Evolutionary conservation across 805 yeast genomes (phyloP), one percentile per base, ranked within the genome.

Genomic region (Starmerella etchellsii): DNA sequence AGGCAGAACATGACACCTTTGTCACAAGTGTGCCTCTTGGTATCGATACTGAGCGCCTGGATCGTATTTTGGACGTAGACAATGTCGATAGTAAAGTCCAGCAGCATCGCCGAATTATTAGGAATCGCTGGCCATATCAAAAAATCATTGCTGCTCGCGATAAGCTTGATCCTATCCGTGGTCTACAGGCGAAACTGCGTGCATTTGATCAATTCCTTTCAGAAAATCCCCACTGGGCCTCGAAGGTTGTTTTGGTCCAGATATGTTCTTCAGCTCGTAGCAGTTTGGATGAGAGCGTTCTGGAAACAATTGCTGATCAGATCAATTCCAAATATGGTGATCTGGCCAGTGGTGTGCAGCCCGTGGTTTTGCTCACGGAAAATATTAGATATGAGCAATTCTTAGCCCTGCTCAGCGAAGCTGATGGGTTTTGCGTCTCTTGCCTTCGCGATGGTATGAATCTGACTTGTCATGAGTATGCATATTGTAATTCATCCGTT

Each of bases 381-480:
- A 96, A 88, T 51, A 73, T 91, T 40, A 87, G 76, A 29, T 88
- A 82, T 56, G 80, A 76, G 41, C 97, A 91, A 60, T 91, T 91
- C 56, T 59, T 91, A 43, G 97, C 95, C 0, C 63, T 91, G 37
- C 70, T 81, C 34, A 65, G 76, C 28, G 96, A 85, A 56, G 95
- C 97, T 1, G 93, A 83, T 50, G 67, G 75, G 1, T 91, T 91
- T 54, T 76, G 81, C 33, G 95, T 88, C 2, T 77, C 93, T 9
- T 81, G 95, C 1, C 72, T 88, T 68, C 76, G 98, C 56, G 98
- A 91, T 60, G 98, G 98, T 21, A 81, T 91, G 85, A 91, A 91
- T 54, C 67, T 91, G 55, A 87, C 97, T 0, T 88, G 95, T 52
- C 98, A 91, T 56, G 98, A 91, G 58, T 91, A 80, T 57, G 71